Conservation (phyloP, 108 stramenopile genomes). For the Skeletonema menzelii region DNA sequence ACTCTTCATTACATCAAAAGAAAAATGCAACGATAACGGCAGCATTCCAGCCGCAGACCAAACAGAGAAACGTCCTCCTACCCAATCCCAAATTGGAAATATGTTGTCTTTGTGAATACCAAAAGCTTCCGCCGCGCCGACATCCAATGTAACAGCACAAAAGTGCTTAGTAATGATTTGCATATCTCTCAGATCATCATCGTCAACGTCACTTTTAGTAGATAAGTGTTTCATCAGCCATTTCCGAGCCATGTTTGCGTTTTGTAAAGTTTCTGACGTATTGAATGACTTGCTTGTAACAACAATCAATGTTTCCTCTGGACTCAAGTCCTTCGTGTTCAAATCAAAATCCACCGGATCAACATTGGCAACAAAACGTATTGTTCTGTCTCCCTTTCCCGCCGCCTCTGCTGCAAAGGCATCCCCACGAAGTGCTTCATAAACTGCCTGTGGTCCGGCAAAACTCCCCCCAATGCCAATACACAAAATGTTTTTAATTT, state of each 20-base stretch:
- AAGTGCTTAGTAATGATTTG: constrained; percentile 81
- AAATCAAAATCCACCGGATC: constrained; percentile 97
- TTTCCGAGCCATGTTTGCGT: constrained; percentile 65
- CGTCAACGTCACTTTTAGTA: constrained; percentile 12
- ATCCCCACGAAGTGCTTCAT: constrained; percentile 85
- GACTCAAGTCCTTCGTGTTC: constrained; percentile 67
- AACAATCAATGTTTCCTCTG: constrained; percentile 65
- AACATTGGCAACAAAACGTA: constrained; percentile 95
- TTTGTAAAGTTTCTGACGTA: constrained; percentile 88
- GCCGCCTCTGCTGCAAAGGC: constrained; percentile 53
- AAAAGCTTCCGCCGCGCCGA: constrained; percentile 41
- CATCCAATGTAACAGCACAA: constrained; percentile 73
- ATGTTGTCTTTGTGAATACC: constrained; percentile 84
- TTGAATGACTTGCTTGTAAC: constrained; percentile 87
- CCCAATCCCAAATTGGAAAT: constrained; percentile 98
- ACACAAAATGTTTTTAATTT: constrained; percentile 79
- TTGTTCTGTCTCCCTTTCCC: constrained; percentile 52
- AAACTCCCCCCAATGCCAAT: constrained; percentile 92
- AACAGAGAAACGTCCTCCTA: constrained; percentile 92
- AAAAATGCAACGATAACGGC: constrained; percentile 92
- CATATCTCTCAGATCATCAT: constrained; percentile 13
- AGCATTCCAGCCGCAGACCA: constrained; percentile 85
- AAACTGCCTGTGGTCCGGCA: constrained; percentile 94
- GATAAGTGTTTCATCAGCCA: constrained; percentile 70
- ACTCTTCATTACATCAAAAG: constrained; percentile 67